These are phyloP conservation scores for Cyclaneusma minus DNA, from an alignment of 2,329 filamentous ascomycete species.

Conservation along the genomic window DNA sequence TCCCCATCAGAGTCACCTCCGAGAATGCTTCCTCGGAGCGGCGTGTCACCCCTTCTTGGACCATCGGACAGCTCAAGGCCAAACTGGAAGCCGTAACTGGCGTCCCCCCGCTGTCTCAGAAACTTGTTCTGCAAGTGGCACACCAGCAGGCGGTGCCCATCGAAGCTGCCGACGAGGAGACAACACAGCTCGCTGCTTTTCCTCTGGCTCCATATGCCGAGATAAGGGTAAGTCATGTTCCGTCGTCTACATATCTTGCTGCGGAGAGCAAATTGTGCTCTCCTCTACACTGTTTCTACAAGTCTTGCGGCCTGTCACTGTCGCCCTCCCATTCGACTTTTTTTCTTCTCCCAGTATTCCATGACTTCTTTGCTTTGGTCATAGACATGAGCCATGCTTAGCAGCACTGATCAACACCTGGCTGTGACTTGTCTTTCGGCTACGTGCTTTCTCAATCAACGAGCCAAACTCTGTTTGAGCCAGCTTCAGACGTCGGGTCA, in stretches of 20 bases:
- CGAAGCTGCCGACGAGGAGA: constrained; percentile 59
- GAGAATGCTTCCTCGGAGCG: constrained; percentile 73
- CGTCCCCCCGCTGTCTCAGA: constrained; percentile 67
- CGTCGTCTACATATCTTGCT: constrained; percentile 4
- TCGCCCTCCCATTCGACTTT: background rate
- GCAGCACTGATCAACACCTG: too few relatives aligned
- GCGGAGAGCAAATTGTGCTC: too few relatives aligned
- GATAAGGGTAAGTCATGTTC: constrained; percentile 50
- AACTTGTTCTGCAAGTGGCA: constrained; percentile 53
- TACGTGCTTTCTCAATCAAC: too few relatives aligned
- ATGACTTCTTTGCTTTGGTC: background rate
- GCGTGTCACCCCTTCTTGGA: constrained; percentile 85
- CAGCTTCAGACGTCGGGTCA: too few relatives aligned
- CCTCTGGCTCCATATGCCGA: constrained; percentile 61
- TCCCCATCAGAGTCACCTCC: constrained; percentile 61
- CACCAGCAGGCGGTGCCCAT: constrained; percentile 46
- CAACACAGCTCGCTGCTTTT: constrained; percentile 45
- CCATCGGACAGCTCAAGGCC: constrained; percentile 64
- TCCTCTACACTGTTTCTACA: too few relatives aligned
- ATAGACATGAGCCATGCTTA: too few relatives aligned
- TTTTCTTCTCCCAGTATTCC: background rate
- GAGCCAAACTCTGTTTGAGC: too few relatives aligned
- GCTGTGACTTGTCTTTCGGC: too few relatives aligned
- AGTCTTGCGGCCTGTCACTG: too few relatives aligned
- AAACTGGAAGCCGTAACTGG: constrained; percentile 91